A percentile compares a stretch with the other conserved stretches of the same genome.
Conservation (phyloP, 352 stramenopile species). For the Phytophthora agathidicida region DNA sequence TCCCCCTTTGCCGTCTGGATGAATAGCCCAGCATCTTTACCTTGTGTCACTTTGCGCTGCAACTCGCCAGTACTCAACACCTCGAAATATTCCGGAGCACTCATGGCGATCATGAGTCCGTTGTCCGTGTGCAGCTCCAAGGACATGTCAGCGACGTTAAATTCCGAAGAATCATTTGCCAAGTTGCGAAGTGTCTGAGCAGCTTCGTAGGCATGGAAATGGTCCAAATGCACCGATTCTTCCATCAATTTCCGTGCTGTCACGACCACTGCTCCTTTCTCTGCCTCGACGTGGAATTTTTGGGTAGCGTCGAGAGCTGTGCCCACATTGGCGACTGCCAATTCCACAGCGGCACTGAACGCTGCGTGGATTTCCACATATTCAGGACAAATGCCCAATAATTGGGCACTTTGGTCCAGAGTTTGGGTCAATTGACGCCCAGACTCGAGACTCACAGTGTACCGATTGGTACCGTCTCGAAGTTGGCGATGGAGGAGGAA, state of each 20-base stretch:
- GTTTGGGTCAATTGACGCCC: conserved; percentile 46
- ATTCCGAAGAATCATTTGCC: conserved; percentile 8
- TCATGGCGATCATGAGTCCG: conserved; percentile 77
- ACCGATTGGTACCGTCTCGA: conserved; percentile 72
- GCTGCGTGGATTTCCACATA: conserved; percentile 58
- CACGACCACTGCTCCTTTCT: conserved; percentile 42
- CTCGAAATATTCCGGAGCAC: conserved; percentile 74
- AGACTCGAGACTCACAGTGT: conserved; percentile 75
- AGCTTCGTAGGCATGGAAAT: conserved; percentile 82
- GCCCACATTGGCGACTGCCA: conserved; percentile 60
- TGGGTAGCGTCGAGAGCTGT: conserved; percentile 62
- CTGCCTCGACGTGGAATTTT: conserved; percentile 48
- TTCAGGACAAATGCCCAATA: conserved; percentile 55
- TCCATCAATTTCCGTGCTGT: conserved; percentile 62
- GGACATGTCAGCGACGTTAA: conserved; percentile 51
- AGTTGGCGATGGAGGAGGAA: conserved; percentile 75
- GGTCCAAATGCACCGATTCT: conserved; percentile 77
- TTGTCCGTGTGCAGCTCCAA: conserved; percentile 83
- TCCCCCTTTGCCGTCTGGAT: conserved; percentile 65
- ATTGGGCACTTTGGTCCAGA: conserved; percentile 36
- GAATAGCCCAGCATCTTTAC: conserved; percentile 65
- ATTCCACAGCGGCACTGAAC: conserved; percentile 65
- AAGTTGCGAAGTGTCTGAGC: conserved; percentile 8
- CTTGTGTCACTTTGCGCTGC: conserved; percentile 47
- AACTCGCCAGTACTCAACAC: conserved; percentile 50